A percentile compares a stretch with the other conserved stretches of the same genome.
Evolutionary conservation across 306 rosid genomes (phyloP).

Genomic region (Hylodesmum podocarpum): DNA sequence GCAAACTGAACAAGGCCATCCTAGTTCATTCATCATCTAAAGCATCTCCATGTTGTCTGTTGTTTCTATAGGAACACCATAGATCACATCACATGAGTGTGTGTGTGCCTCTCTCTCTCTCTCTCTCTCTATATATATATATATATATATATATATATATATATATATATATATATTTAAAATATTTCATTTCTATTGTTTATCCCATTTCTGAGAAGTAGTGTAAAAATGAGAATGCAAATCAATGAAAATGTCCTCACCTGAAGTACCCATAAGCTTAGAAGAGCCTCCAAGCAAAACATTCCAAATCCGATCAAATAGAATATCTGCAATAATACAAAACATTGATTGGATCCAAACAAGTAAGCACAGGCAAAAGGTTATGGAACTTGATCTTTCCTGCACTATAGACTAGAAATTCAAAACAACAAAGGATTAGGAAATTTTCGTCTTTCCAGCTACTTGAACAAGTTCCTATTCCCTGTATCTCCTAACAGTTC

Average conservation of each 20-base stretch:
- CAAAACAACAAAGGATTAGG: not conserved
- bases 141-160: too few relatives aligned
- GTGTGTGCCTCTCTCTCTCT: too few relatives aligned
- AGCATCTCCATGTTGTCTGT: not conserved
- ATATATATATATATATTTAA: too few relatives aligned
- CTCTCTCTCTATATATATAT: too few relatives aligned
- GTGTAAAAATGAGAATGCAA: conserved; percentile 19
- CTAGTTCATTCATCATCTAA: not conserved
- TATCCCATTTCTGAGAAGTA: conserved; percentile 14
- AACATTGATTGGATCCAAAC: conserved; percentile 14
- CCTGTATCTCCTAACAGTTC: not conserved
- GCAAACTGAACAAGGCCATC: not conserved
- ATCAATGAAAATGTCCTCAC: conserved; percentile 40
- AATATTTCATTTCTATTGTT: not conserved
- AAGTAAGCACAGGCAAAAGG: conserved; percentile 8
- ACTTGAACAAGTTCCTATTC: conserved; percentile 1
- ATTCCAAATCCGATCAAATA: conserved; percentile 87
- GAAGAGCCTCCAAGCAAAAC: conserved; percentile 95
- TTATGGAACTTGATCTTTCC: not conserved
- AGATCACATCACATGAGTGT: not conserved
- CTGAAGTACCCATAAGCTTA: conserved; percentile 98
- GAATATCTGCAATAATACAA: conserved; percentile 63
- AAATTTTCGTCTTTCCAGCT: not conserved
- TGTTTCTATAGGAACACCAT: not conserved
- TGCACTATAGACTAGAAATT: not conserved